Evolutionary conservation across 345 rosid genomes (phyloP).

Genomic region (Bretschneidera sinensis): DNA sequence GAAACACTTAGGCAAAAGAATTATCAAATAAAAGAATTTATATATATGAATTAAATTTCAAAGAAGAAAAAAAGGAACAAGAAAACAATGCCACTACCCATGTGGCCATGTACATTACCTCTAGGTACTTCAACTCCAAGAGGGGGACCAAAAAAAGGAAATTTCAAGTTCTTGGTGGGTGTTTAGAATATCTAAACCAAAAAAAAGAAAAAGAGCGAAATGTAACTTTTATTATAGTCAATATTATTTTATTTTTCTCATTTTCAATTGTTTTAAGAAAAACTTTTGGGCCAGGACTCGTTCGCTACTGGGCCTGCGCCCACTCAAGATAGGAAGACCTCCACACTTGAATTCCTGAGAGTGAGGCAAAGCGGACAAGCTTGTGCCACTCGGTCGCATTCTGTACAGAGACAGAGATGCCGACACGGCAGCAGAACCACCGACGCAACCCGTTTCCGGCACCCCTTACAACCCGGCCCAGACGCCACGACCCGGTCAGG

Average conservation of each 20-base stretch:
- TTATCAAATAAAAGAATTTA: constrained; percentile 45
- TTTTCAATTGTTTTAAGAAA: background rate
- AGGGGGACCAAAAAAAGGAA: constrained; percentile 11
- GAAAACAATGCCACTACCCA: constrained; percentile 32
- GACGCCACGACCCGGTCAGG: constrained; percentile 47
- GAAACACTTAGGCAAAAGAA: background rate
- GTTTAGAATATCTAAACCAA: constrained; percentile 14
- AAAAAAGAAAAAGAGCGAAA: background rate
- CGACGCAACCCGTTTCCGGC: constrained; percentile 54
- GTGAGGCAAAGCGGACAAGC: constrained; percentile 78
- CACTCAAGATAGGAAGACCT: constrained; percentile 56
- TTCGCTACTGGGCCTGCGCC: constrained; percentile 1
- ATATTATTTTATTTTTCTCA: constrained; percentile 8
- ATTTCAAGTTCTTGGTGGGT: constrained; percentile 11
- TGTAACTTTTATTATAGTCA: constrained; percentile 4
- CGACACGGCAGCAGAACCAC: constrained; percentile 91
- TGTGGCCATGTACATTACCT: constrained; percentile 49
- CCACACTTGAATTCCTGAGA: constrained; percentile 64
- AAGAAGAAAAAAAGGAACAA: background rate
- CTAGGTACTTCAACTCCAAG: constrained; percentile 16
- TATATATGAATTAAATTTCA: constrained; percentile 31
- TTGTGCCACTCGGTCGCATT: constrained; percentile 52
- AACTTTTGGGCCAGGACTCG: no score
- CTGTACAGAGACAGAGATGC: constrained; percentile 71
- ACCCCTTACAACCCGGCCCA: constrained; percentile 56